Base-by-base conservation (phyloP, 139 green algal genomes). In the Auxenochlorella pyrenoidosa region DNA sequence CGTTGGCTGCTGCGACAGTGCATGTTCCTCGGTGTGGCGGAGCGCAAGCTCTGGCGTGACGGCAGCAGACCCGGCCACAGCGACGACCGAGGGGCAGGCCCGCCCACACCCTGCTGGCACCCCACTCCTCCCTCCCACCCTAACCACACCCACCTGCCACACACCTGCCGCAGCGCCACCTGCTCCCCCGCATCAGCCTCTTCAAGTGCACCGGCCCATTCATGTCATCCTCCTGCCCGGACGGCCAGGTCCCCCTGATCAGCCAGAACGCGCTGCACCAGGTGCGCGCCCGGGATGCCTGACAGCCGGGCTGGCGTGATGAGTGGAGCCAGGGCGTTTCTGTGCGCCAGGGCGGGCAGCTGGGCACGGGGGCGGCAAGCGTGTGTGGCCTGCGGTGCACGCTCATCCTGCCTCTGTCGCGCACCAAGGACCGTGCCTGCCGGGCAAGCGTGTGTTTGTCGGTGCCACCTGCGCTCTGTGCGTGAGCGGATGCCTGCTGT, bases 191-290 rank as follows among this genome's bases (percentile, higher is more conserved):
- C 34, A 15, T 36, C 40, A 79, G 68, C n/a, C 36, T 73, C 15
- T 87, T 87, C 41, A 79, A 80, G 82, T 87, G 82, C 82, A 80
- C 68, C 1, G 82, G 82, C 16, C 82, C 82, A 16, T 87, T 87
- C 36, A 24, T 87, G 18, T 38, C 70, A 5, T 40, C 59, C 22
- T 19, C 18, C 66, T 87, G 82, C 70, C 82, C 68, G 1, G 51
- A 71, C 8, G 70, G 82, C 44, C 83, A 88, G 83, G 83, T 88
- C 1, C 75, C 59, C 5, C n/a, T 68, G 10, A 82, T 88, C 75
- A 68, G 47, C 59, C 22, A n/a, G 16, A 59, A 32, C 5, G 65
- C 73, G 41, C 72, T 83, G 71, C 59, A 78, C 41, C 83, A 88
- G 73, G 71, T 75, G 10, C 18, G 58, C n/a, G 22, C n/a, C 4